Evolutionary conservation across 805 yeast species (phyloP).

Genomic region (Jamesozyma gamospora): DNA sequence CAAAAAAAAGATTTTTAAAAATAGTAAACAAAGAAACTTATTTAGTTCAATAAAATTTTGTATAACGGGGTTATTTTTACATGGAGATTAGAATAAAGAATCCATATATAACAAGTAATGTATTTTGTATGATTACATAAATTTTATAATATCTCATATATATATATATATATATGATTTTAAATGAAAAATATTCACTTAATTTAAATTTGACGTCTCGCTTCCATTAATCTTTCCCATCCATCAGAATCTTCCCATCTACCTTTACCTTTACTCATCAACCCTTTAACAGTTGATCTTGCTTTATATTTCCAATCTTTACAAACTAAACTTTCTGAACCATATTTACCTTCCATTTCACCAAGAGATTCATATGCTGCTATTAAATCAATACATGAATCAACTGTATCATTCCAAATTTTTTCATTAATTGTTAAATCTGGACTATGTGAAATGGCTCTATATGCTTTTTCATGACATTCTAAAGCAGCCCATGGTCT

Average conservation of each 20-base stretch:
- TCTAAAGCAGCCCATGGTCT: slow-evolving; percentile 84
- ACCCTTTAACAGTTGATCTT: slow-evolving; percentile 55
- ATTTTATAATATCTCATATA: too few species aligned
- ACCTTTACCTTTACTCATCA: slow-evolving; percentile 68
- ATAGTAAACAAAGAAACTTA: too few species aligned
- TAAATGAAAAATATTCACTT: neutral
- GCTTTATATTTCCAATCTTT: slow-evolving; percentile 88
- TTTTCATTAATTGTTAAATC: slow-evolving; percentile 50
- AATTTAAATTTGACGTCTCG: slow-evolving; percentile 18
- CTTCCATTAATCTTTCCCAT: slow-evolving; percentile 52
- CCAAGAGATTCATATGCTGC: slow-evolving; percentile 85
- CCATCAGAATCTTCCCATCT: slow-evolving; percentile 76
- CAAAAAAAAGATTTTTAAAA: too few species aligned
- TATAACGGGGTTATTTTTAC: too few species aligned
- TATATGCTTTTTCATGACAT: slow-evolving; percentile 75
- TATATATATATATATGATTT: neutral
- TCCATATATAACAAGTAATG: too few species aligned
- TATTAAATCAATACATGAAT: slow-evolving; percentile 63
- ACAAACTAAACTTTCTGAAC: slow-evolving; percentile 78
- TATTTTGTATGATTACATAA: too few species aligned
- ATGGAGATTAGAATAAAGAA: too few species aligned
- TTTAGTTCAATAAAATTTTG: too few species aligned
- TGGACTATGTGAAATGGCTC: slow-evolving; percentile 58
- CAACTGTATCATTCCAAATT: slow-evolving; percentile 72
- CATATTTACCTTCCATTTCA: slow-evolving; percentile 68